phyloP scores from a whole-genome alignment of 257 asterid species.

The Capsicum pubescens region DNA sequence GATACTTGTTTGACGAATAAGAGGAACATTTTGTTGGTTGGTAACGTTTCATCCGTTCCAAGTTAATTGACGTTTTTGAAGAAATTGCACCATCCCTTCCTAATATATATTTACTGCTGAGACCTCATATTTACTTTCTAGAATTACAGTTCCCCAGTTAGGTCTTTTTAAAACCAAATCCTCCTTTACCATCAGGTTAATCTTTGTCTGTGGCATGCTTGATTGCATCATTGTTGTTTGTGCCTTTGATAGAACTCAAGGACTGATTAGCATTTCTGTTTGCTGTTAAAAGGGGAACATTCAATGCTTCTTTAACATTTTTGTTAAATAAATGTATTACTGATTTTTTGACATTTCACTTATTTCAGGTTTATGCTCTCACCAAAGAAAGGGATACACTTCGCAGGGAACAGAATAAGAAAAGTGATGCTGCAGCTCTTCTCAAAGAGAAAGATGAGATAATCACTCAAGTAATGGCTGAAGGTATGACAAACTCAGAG shows the following conservation, averaged over 20 bases:
- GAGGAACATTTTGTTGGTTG: conserved; percentile 12
- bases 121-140: conserved; percentile 15
- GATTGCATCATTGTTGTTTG: conserved; percentile 21
- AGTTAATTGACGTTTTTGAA: not conserved
- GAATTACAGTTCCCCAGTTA: not conserved
- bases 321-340: conserved; percentile 6
- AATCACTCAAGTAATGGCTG: conserved; percentile 95
- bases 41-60: not conserved
- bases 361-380: conserved; percentile 83
- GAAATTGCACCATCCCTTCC: not conserved
- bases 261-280: conserved; percentile 1
- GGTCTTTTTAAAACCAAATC: not conserved
- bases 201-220: not conserved
- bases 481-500: conserved; percentile 55
- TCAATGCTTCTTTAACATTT: not conserved
- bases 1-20: conserved; percentile 19
- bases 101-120: not conserved
- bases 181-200: not conserved
- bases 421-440: conserved; percentile 94
- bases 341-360: conserved; percentile 33
- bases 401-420: conserved; percentile 86
- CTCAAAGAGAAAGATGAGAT: conserved; percentile 96
- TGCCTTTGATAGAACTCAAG: not conserved
- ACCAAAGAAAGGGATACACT: conserved; percentile 87
- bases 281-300: not conserved